These are phyloP conservation scores for Macaranga tanarius DNA, from an alignment of 441 rosid genomes.

Conservation along the genomic window DNA sequence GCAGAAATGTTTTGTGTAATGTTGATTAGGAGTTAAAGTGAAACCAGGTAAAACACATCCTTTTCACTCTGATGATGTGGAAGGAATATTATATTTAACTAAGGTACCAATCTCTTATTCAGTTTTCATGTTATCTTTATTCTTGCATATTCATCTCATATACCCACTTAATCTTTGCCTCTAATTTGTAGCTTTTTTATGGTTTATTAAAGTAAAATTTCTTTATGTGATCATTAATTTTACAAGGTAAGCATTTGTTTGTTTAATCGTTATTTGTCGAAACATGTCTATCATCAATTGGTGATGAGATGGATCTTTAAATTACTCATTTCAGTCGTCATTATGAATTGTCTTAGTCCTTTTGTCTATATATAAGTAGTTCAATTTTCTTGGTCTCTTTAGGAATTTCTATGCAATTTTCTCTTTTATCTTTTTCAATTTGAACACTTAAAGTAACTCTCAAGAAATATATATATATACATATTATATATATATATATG, in stretches of 20 bases:
- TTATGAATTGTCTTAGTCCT: conserved; percentile 21
- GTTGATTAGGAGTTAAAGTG: too few relatives aligned
- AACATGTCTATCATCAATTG: neutral
- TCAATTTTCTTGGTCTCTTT: neutral
- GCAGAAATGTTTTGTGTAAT: too few relatives aligned
- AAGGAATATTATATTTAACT: too few relatives aligned
- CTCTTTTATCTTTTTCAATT: neutral
- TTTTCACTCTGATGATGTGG: too few relatives aligned
- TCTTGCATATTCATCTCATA: conserved; percentile 15
- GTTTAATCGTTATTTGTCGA: neutral
- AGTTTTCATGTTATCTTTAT: neutral
- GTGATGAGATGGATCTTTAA: conserved; percentile 22
- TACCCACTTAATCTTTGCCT: neutral
- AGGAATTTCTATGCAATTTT: conserved; percentile 22
- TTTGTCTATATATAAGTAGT: conserved; percentile 3
- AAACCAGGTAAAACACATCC: too few relatives aligned
- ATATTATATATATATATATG: too few relatives aligned
- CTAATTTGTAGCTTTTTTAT: neutral
- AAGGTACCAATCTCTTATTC: neutral
- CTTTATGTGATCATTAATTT: neutral
- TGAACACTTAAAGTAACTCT: neutral
- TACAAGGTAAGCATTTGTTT: neutral
- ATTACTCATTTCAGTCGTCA: conserved; percentile 11
- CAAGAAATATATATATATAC: too few relatives aligned
- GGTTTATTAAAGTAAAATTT: too few relatives aligned